Percentiles rank a stretch among this genome's conserved stretches.
These are phyloP conservation scores for Naumovozyma baii DNA, from an alignment of 805 yeast genomes.

Conservation along the genomic window DNA sequence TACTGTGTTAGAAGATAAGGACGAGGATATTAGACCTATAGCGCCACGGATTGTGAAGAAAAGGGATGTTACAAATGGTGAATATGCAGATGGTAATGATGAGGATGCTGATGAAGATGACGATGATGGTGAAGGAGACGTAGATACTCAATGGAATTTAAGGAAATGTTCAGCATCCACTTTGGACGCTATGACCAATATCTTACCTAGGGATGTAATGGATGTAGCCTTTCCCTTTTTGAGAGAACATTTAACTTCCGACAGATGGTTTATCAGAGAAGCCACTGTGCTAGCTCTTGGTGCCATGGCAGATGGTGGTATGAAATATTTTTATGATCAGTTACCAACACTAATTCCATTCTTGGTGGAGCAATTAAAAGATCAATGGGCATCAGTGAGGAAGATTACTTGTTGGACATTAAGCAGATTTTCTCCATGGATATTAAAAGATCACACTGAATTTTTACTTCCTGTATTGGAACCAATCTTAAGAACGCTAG, in stretches of 20 bases:
- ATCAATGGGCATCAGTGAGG: conserved; percentile 72
- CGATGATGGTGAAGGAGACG: conserved; percentile 61
- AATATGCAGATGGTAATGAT: conserved; percentile 42
- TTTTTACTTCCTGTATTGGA: conserved; percentile 72
- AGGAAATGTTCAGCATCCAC: conserved; percentile 94
- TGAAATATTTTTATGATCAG: conserved; percentile 57
- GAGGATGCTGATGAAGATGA: conserved; percentile 60
- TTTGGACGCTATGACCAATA: conserved; percentile 66
- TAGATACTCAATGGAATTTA: conserved; percentile 74
- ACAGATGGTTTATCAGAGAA: conserved; percentile 84
- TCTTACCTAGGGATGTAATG: conserved; percentile 58
- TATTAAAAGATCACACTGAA: conserved; percentile 57
- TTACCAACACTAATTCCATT: conserved; percentile 78
- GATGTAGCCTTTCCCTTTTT: conserved; percentile 62
- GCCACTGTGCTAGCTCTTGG: conserved; percentile 92
- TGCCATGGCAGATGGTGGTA: conserved; percentile 85
- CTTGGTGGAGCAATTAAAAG: conserved; percentile 68
- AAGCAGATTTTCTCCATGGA: conserved; percentile 77
- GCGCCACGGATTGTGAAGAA: conserved; percentile 55
- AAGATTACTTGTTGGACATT: conserved; percentile 95
- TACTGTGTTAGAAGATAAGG: conserved; percentile 67
- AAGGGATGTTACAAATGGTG: conserved; percentile 32
- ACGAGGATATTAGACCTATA: conserved; percentile 79
- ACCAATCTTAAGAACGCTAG: conserved; percentile 61
- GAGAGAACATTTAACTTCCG: conserved; percentile 56